These are phyloP conservation scores for Eragrostis nindensis DNA, from an alignment of 176 grass and related monocot species.

Conservation along the genomic window DNA sequence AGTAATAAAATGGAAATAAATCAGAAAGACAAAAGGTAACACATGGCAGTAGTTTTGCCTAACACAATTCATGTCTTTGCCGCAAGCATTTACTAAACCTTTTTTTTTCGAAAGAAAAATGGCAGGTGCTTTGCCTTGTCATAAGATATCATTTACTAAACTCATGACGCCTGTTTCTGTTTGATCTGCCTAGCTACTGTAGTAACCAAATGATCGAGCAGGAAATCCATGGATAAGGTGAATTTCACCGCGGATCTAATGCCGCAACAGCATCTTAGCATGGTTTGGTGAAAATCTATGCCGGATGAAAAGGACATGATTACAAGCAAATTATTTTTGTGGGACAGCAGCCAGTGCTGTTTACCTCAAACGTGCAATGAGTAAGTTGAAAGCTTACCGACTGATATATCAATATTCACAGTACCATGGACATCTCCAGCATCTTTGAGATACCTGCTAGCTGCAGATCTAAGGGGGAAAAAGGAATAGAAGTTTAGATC, in stretches of 20 bases:
- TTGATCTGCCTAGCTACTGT: conserved; percentile 9
- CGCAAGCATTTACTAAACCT: conserved; percentile 25
- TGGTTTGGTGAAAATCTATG: conserved; percentile 11
- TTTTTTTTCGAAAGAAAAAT: not conserved
- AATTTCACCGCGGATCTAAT: not conserved
- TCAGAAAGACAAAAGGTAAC: conserved; percentile 10
- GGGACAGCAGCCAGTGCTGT: conserved; percentile 22
- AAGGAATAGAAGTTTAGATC: conserved; percentile 24
- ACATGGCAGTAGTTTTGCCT: not conserved
- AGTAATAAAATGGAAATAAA: conserved; percentile 13
- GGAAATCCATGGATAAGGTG: conserved; percentile 4
- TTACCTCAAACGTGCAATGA: not conserved
- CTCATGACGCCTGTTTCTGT: conserved; percentile 10
- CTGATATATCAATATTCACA: conserved; percentile 77
- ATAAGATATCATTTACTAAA: not conserved
- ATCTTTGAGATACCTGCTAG: conserved; percentile 87
- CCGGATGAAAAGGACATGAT: not conserved
- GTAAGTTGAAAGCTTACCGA: conserved; percentile 66
- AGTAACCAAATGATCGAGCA: not conserved
- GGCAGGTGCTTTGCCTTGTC: too few relatives aligned
- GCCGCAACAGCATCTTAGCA: not conserved
- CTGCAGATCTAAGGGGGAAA: conserved; percentile 53
- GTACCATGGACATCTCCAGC: conserved; percentile 87
- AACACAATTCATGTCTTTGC: not conserved
- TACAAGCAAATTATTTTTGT: conserved; percentile 13